Evolutionary conservation across 2,329 filamentous ascomycete species (phyloP), one percentile per base, ranked within the genome.

Genomic region (Fusarium ramigenum): DNA sequence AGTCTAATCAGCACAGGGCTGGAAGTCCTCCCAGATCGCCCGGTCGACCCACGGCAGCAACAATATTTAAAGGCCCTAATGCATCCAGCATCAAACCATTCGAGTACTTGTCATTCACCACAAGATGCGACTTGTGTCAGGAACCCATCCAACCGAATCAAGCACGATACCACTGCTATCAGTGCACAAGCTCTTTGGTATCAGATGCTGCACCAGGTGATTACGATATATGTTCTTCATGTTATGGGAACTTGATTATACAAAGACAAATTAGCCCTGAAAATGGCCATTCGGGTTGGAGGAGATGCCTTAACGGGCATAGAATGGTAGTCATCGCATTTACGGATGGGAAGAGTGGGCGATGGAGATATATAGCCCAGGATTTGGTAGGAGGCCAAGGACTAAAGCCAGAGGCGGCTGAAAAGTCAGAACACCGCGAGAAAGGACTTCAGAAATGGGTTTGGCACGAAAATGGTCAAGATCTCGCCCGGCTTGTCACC

Each of bases 291-390:
- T 87, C 86, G 16, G 95, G 95, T 7, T 98, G 96, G 96, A 88
- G 95, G 16, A 88, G 95, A 54, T 98, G 96, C 79, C 86, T 91
- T 2, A 87, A 88, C 46, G 93, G 93, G 9, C 96, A 98, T 79
- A 90, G 95, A 37, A 97, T 97, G 94, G 89, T 92, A 0, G 85
- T 97, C 16, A 85, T 97, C 16, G 92, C 90, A 0, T 97, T 96
- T 78, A 87, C 92, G 66, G 91, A 94, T 61, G 87, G 87, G 37
- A 87, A 89, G 23, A 88, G 89, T 30, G 92, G 92, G 0, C 91
- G 93, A 76, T 87, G 89, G 69, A 89, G 94, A 36, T 85, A 91
- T 25, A 86, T 96, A 3, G 85, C 93, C 11, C 85, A 88, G 36
- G 93, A 96, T 53, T 82, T 95, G 0, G 93, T 97, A 0, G 96